Percentiles rank a stretch among this genome's conserved stretches.
phyloP scores from a whole-genome alignment of 208 protist species.

The Balamuthia mandrillaris region DNA sequence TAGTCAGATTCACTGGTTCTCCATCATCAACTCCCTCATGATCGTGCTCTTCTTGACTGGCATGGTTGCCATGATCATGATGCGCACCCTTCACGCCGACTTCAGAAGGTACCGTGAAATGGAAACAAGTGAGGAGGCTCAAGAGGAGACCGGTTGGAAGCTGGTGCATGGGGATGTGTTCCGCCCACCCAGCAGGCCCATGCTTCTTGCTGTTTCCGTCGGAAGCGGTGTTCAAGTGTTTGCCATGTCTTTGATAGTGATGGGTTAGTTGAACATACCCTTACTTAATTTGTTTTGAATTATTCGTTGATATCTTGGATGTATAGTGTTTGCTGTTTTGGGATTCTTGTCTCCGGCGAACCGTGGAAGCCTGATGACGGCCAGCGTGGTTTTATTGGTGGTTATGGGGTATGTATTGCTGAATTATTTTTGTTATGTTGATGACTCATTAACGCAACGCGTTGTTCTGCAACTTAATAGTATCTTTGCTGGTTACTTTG shows the following conservation, averaged over 20 bases:
- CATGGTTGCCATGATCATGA: conserved; percentile 91
- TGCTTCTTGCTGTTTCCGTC: conserved; percentile 81
- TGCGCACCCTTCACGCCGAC: conserved; percentile 88
- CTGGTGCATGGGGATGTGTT: conserved; percentile 95
- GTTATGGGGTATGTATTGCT: conserved; percentile 59
- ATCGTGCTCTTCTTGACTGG: conserved; percentile 89
- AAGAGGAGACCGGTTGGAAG: conserved; percentile 92
- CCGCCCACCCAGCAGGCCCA: conserved; percentile 80
- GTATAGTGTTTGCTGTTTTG: conserved; percentile 86
- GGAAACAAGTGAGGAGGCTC: conserved; percentile 54
- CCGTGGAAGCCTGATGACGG: conserved; percentile 84
- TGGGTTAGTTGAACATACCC: too few relatives aligned
- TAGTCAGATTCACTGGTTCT: conserved; percentile 87
- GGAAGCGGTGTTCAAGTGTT: conserved; percentile 92
- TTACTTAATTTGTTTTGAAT: too few relatives aligned
- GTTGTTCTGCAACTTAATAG: not conserved
- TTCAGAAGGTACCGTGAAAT: conserved; percentile 87
- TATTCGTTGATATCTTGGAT: conserved; percentile 60
- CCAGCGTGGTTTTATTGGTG: conserved; percentile 75
- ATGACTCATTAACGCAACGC: not conserved
- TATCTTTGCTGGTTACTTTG: conserved; percentile 80
- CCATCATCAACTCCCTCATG: conserved; percentile 91
- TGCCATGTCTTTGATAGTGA: conserved; percentile 74
- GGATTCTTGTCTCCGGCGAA: conserved; percentile 92
- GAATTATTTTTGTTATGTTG: not conserved